These are phyloP conservation scores for Fusarium veterinarium DNA, from an alignment of 2,329 filamentous ascomycete species.

Conservation along the genomic window DNA sequence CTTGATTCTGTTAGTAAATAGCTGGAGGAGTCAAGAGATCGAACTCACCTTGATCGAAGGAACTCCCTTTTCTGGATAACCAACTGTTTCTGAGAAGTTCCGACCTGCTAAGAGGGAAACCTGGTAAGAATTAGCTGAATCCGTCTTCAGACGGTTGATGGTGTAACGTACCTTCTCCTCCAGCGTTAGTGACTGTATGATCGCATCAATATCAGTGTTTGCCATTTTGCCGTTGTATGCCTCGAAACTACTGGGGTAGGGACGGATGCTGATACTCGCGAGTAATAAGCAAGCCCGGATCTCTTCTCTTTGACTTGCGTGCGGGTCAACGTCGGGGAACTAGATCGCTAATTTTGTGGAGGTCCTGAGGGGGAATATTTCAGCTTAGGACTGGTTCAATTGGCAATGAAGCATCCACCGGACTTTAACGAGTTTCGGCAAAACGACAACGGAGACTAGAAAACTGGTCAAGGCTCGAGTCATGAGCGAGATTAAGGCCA, in stretches of 20 bases:
- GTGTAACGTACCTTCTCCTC: conserved; percentile 30
- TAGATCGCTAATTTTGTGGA: not conserved
- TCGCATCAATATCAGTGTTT: conserved; percentile 12
- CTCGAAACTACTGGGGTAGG: not conserved
- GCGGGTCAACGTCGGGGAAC: not conserved
- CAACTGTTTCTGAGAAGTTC: conserved; percentile 42
- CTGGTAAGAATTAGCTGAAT: conserved; percentile 1
- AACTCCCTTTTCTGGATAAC: conserved; percentile 28
- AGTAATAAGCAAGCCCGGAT: not conserved
- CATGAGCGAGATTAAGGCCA: not conserved
- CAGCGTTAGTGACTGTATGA: conserved; percentile 26
- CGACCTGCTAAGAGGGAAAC: conserved; percentile 39
- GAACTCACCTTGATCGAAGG: conserved; percentile 34
- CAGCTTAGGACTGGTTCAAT: not conserved
- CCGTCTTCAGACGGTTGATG: rapidly evolving
- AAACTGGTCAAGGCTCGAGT: not conserved
- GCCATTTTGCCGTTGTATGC: conserved; percentile 7
- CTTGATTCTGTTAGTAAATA: not conserved
- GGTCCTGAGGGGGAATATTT: not conserved
- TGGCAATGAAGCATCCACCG: not conserved
- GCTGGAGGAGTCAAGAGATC: rapidly evolving
- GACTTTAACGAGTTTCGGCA: not conserved
- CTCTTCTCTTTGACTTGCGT: not conserved
- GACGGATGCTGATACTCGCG: not conserved
- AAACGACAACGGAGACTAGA: not conserved